Evolutionary conservation across 176 grass and related monocot species (phyloP).

Genomic region (Oryza punctata): DNA sequence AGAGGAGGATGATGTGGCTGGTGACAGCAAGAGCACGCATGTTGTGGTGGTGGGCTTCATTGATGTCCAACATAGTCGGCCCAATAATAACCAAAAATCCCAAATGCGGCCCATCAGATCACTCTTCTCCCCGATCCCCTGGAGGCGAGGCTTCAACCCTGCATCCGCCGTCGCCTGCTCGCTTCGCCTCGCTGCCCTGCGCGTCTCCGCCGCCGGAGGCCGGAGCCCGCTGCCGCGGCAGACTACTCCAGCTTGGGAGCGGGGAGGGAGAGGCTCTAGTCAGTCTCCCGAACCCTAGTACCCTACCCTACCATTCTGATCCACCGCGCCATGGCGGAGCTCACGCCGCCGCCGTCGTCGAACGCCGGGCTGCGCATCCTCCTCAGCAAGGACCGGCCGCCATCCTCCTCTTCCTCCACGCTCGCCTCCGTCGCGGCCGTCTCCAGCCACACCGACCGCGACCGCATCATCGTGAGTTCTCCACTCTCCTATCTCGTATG

Average conservation of each 20-base stretch:
- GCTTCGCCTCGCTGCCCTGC: no score
- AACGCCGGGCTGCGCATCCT: slow-evolving; percentile 70
- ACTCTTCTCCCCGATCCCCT: background rate
- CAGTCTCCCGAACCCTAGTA: background rate
- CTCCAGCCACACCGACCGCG: slow-evolving; percentile 84
- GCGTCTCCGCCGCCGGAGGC: no score
- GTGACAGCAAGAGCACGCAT: no score
- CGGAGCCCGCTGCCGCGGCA: background rate
- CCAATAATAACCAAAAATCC: no score
- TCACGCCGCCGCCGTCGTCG: slow-evolving; percentile 41
- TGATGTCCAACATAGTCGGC: background rate
- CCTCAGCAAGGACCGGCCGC: slow-evolving; percentile 56
- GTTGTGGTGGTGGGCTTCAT: background rate
- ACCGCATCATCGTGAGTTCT: slow-evolving; percentile 76
- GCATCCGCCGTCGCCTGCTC: background rate
- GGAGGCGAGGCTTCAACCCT: background rate
- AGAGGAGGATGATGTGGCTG: no score
- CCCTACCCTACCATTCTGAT: background rate
- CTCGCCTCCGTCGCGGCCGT: background rate
- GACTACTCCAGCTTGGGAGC: background rate
- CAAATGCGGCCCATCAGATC: background rate
- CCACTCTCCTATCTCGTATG: background rate
- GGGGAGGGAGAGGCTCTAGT: background rate
- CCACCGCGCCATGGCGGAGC: slow-evolving; percentile 46
- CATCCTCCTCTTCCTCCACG: slow-evolving; percentile 9